Percentiles rank a stretch among this genome's conserved stretches.
phyloP scores from a whole-genome alignment of 164 flowering plant genomes.

The Nymphaea thermarum region DNA sequence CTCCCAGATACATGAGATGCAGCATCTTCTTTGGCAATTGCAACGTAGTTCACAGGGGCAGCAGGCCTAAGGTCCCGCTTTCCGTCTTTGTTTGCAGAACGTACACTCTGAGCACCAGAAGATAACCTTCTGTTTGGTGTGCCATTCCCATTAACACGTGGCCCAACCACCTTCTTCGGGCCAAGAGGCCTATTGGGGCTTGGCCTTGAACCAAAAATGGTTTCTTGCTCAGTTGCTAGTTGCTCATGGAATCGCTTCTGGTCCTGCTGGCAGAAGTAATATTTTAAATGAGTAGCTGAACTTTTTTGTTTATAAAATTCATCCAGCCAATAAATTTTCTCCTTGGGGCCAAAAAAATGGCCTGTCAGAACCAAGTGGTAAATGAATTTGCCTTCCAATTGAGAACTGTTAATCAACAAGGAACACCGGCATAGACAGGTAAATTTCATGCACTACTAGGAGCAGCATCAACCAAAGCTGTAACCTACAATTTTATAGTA shows the following conservation, averaged over 20 bases:
- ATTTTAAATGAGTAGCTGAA: not conserved
- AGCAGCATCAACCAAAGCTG: no score
- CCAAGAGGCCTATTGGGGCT: slow-evolving; percentile 59
- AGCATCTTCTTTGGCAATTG: slow-evolving; percentile 76
- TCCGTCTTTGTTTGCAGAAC: slow-evolving; percentile 54
- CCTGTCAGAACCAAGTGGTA: no score
- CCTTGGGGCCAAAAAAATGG: no score
- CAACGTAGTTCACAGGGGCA: slow-evolving; percentile 72
- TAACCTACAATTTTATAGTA: no score
- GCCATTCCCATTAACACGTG: slow-evolving; percentile 76
- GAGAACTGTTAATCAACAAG: no score
- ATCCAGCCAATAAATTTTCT: no score
- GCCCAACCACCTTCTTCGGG: slow-evolving; percentile 64
- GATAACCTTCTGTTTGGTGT: slow-evolving; percentile 74
- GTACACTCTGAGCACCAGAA: slow-evolving; percentile 26
- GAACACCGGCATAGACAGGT: no score
- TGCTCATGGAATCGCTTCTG: slow-evolving; percentile 78
- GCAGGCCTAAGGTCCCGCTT: slow-evolving; percentile 49
- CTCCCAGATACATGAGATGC: slow-evolving; percentile 56
- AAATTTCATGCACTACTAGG: no score
- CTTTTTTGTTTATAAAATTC: no score
- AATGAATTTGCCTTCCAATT: no score
- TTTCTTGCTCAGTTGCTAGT: slow-evolving; percentile 68
- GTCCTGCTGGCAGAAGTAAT: slow-evolving; percentile 36
- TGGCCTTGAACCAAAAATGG: slow-evolving; percentile 61